A percentile compares a stretch with the other conserved stretches of the same genome.
Evolutionary conservation across 2,329 filamentous ascomycete genomes (phyloP).

Genomic region (Periconia digitata): DNA sequence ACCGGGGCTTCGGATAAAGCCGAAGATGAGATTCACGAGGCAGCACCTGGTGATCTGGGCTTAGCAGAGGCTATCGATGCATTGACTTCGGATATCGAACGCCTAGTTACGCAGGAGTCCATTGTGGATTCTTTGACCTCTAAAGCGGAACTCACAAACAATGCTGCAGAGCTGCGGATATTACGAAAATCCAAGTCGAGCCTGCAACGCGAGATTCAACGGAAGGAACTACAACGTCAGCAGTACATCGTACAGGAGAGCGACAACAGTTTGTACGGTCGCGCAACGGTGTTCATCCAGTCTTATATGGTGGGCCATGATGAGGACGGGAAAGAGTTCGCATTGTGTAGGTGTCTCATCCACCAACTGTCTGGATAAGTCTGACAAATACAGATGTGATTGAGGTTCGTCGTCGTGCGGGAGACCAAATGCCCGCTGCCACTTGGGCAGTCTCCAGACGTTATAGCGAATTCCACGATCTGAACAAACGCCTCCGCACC

Average conservation of each 20-base stretch:
- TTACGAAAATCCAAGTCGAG: conserved; percentile 92
- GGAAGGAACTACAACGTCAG: conserved; percentile 93
- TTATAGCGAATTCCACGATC: conserved; percentile 95
- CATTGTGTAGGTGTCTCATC: conserved; percentile 63
- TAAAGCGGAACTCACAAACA: conserved; percentile 97
- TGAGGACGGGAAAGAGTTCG: conserved; percentile 89
- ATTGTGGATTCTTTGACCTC: conserved; percentile 88
- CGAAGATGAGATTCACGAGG: conserved; percentile 86
- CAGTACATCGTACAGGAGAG: conserved; percentile 98
- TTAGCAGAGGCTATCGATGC: conserved; percentile 88
- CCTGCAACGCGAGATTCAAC: conserved; percentile 84
- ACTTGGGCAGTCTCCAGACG: conserved; percentile 90
- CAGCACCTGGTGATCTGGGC: conserved; percentile 90
- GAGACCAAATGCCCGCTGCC: conserved; percentile 95
- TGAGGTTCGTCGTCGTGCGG: conserved; percentile 85
- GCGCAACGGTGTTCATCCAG: conserved; percentile 86
- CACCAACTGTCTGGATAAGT: not conserved
- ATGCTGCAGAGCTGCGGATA: conserved; percentile 89
- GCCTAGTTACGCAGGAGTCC: conserved; percentile 81
- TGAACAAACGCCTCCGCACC: conserved; percentile 84
- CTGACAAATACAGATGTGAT: conserved; percentile 63
- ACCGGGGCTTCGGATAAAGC: conserved; percentile 61
- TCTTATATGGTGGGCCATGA: conserved; percentile 90
- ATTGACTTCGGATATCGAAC: conserved; percentile 88
- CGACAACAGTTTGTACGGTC: conserved; percentile 93